Conservation (phyloP, 2,329 filamentous ascomycete species). For the Fusarium nurragi region DNA sequence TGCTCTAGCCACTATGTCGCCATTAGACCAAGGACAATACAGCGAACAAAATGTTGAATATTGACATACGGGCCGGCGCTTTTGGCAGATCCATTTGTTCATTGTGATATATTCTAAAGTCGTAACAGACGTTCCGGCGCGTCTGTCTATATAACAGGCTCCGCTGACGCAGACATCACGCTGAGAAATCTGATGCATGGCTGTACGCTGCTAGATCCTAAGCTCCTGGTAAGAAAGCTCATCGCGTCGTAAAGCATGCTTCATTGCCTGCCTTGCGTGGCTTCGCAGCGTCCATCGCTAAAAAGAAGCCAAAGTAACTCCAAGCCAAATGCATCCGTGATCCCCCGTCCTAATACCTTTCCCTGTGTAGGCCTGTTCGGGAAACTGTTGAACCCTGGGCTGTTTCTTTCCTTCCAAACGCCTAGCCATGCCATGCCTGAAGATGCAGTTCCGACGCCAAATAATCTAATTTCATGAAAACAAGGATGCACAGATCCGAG, state of each 20-base stretch:
- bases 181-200: conserved; percentile 1
- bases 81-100: conserved; percentile 20
- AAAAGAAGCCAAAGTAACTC: conserved; percentile 29
- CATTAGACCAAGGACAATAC: too few species aligned
- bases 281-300: conserved; percentile 7
- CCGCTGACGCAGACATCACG: conserved; percentile 1
- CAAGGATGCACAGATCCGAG: conserved; percentile 28
- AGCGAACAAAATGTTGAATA: background rate
- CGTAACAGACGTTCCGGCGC: conserved; percentile 35
- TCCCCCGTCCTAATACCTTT: conserved; percentile 16
- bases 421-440: conserved; percentile 45
- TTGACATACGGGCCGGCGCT: background rate
- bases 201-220: conserved; percentile 2
- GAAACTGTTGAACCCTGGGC: conserved; percentile 21
- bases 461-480: conserved; percentile 27
- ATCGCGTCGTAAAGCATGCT: conserved; percentile 15
- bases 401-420: conserved; percentile 43
- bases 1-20: too few species aligned
- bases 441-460: conserved; percentile 40
- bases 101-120: conserved; percentile 27
- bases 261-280: background rate
- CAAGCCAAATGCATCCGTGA: conserved; percentile 32
- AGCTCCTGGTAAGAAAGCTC: conserved; percentile 2
- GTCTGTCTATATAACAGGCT: conserved; percentile 41
- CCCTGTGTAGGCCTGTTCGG: conserved; percentile 19